Evolutionary conservation across 768 basidiomycete genomes (phyloP), one percentile per base, ranked within the genome.

Genomic region (Agrocybe pediades): DNA sequence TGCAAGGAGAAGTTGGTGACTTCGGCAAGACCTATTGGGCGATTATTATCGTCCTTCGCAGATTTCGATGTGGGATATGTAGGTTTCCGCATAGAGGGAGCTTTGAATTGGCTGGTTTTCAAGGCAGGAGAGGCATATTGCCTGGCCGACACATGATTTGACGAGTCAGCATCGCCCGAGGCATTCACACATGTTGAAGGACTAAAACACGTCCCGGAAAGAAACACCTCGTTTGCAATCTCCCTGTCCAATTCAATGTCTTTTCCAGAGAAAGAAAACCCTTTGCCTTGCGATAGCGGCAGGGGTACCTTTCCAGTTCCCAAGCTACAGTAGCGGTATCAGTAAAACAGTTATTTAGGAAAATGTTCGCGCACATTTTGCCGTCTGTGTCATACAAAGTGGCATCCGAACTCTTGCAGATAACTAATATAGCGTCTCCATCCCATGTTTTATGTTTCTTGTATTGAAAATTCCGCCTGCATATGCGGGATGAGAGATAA

Each of bases 361-460:
- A 51, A 25, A 16, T n/a, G 26, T n/a, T 49, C 44, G 58, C 83
- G 55, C 68, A 90, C 90, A 75, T 65, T 74, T 81, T 83, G 20
- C 87, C 87, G 48, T 90, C 86, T 7, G 73, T 65, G 59, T 87
- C 84, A 54, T 82, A 83, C 23, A 90, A 68, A 3, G 71, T 78
- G 44, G 78, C 80, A 61, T 72, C 80, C 7, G 53, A 55, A 5
- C 60, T 66, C 7, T 67, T 70, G 53, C 62, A 76, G 16, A 83
- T 72, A 9, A 82, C 81, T 4, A 90, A 74, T n/a, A 88, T 76
- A 30, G 78, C 86, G 62, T 87, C 90, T 30, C 89, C 92, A 48
- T 95, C 92, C 93, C 93, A 95, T 0, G 88, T 92, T 67, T 93
- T 92, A 63, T 94, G 86, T 69, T 95, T 95, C 72, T 83, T 90